Conservation (phyloP, 148 eudicot genomes). For the Cornus suecica region DNA sequence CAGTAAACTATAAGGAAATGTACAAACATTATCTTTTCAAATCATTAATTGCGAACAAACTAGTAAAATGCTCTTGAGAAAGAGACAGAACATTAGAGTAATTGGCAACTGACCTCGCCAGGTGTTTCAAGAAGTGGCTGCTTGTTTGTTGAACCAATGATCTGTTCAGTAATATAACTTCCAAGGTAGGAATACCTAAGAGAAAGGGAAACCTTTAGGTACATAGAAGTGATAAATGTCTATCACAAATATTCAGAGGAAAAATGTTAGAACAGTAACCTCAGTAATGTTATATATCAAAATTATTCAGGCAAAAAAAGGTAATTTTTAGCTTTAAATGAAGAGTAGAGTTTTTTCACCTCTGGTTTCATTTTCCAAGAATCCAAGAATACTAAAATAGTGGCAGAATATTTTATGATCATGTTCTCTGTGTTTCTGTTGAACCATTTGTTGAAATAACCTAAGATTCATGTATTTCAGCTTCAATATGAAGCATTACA, state of each 20-base stretch:
- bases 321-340: no score
- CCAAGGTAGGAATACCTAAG: conserved; percentile 66
- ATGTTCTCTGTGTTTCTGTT: no score
- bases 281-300: no score
- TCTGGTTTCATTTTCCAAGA: no score
- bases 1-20: background rate
- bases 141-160: conserved; percentile 70
- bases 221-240: background rate
- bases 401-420: no score
- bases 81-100: conserved; percentile 1
- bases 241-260: background rate
- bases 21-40: background rate
- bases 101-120: conserved; percentile 69
- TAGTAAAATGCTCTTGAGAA: no score
- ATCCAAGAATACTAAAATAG: no score
- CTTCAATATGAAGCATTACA: no score
- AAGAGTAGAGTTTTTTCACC: no score
- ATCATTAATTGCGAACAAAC: background rate
- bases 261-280: background rate
- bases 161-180: conserved; percentile 55
- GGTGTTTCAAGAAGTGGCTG: conserved; percentile 93
- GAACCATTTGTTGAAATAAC: no score
- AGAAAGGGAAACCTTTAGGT: background rate
- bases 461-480: no score
- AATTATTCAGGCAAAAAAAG: no score